A percentile compares a stretch with the other conserved stretches of the same genome.
These are phyloP conservation scores for Talaromyces verruculosus DNA, from an alignment of 2,329 filamentous ascomycete genomes.

Conservation along the genomic window DNA sequence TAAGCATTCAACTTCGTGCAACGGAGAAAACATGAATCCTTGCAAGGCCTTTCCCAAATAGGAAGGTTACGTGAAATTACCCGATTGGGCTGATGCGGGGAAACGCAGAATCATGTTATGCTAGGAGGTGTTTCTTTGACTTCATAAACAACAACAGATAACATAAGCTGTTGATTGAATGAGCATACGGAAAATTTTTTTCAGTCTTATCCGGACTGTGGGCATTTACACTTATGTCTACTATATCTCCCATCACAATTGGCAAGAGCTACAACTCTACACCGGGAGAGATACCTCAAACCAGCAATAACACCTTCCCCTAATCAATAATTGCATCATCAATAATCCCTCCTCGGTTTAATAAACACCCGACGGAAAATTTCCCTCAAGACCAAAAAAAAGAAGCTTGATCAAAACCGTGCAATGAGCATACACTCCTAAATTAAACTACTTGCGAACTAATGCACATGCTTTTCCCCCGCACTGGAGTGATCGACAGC, in stretches of 20 bases:
- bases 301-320: not conserved
- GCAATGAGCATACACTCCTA: not conserved
- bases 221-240: not conserved
- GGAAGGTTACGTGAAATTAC: conserved; percentile 14
- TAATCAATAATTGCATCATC: not conserved
- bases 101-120: not conserved
- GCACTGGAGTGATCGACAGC: conserved; percentile 10
- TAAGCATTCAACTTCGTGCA: not conserved
- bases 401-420: not conserved
- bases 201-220: not conserved
- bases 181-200: not conserved
- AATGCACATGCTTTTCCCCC: not conserved
- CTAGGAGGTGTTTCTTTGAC: not conserved
- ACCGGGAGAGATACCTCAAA: not conserved
- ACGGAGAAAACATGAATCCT: not conserved
- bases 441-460: not conserved
- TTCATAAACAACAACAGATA: not conserved
- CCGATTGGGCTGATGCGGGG: conserved; percentile 10
- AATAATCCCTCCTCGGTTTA: not conserved
- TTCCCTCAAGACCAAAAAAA: not conserved
- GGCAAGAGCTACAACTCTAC: not conserved
- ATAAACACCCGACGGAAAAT: not conserved
- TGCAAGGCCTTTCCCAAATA: not conserved
- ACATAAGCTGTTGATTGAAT: not conserved
- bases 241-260: no score